Percentiles rank a stretch among this genome's conserved stretches.
Conservation (phyloP, 352 stramenopile species). For the Phytophthora uliginosa region DNA sequence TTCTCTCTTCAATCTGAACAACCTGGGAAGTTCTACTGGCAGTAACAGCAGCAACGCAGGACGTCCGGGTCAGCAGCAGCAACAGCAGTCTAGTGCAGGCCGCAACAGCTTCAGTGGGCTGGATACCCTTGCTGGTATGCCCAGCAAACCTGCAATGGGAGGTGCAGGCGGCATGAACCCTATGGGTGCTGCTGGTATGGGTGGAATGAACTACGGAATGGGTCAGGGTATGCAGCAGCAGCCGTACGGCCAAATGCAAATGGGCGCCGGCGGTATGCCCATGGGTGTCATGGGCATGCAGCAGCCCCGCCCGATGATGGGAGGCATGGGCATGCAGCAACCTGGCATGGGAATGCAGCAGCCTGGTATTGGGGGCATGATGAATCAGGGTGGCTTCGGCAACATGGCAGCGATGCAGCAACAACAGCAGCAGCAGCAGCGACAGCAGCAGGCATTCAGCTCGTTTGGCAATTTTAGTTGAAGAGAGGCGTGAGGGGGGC, state of each 20-base stretch:
- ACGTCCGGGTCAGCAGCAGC: conserved; percentile 42
- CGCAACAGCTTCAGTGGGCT: conserved; percentile 86
- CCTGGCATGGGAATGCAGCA: conserved; percentile 50
- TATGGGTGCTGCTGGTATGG: conserved; percentile 51
- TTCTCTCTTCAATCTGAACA: conserved; percentile 84
- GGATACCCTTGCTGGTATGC: conserved; percentile 84
- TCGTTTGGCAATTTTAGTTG: conserved; percentile 64
- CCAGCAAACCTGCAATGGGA: conserved; percentile 71
- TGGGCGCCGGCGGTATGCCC: conserved; percentile 45
- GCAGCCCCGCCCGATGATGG: conserved; percentile 44
- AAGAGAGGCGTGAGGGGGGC: conserved; percentile 14
- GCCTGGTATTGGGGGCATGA: conserved; percentile 68
- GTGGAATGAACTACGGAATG: conserved; percentile 64
- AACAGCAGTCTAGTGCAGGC: conserved; percentile 41
- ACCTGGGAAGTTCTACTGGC: conserved; percentile 54
- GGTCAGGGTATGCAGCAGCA: conserved; percentile 43
- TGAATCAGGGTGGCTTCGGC: conserved; percentile 64
- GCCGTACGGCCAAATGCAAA: conserved; percentile 51
- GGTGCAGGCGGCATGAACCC: conserved; percentile 57
- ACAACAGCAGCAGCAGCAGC: conserved; percentile 63
- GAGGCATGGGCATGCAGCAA: conserved; percentile 52
- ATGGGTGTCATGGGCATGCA: conserved; percentile 67
- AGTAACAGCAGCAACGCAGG: conserved; percentile 30
- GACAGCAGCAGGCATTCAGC: conserved; percentile 68
- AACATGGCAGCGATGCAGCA: conserved; percentile 59